Evolutionary conservation across 2,329 filamentous ascomycete species (phyloP), one percentile per base, ranked within the genome.

Genomic region (Clarireedia homoeocarpa): DNA sequence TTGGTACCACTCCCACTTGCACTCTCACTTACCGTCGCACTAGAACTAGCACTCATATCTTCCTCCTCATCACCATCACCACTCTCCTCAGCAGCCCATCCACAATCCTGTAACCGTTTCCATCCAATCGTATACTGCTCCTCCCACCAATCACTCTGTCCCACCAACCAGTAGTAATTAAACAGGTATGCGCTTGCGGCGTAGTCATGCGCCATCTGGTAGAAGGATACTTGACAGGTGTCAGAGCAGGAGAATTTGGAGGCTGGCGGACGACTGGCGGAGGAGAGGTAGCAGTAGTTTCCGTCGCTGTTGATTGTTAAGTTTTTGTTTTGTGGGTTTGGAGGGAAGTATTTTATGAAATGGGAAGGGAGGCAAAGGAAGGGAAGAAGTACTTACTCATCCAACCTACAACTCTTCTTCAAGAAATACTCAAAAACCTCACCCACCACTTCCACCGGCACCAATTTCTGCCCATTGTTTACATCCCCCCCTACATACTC

Each of bases 161-260:
- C 58, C 15, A 39, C 45, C 15, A 70, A 60, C 36, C 61, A 57
- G 45, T 67, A 65, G 44, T 61, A 58, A 23, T n/a, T 27, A 44
- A 69, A 70, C 27, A 17, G 54, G 51, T 69, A 67, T 6, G 55
- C 58, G 2, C 65, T 68, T 39, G 61, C 68, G 12, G 63, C 64
- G 24, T 62, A 57, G 47, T 68, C 47, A 49, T 70, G 67, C 27
- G 65, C 67, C 20, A 61, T 63, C 44, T 63, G 50, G 56, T 62
- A 66, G 53, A 69, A 69, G 47, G 66, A 50, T 20, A 62, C 24
- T 3, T 64, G 63, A 56, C 66, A 70, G 44, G 59, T 55, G 49
- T 70, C 63, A 42, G 45, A 54, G 48, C 67, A 70, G 39, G 61
- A 57, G 53, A 68, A 67, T 12, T 6, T 7, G 5, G 15, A 38